These are phyloP conservation scores for Colletotrichum theobromicola DNA, from an alignment of 2,329 filamentous ascomycete genomes.

Conservation along the genomic window DNA sequence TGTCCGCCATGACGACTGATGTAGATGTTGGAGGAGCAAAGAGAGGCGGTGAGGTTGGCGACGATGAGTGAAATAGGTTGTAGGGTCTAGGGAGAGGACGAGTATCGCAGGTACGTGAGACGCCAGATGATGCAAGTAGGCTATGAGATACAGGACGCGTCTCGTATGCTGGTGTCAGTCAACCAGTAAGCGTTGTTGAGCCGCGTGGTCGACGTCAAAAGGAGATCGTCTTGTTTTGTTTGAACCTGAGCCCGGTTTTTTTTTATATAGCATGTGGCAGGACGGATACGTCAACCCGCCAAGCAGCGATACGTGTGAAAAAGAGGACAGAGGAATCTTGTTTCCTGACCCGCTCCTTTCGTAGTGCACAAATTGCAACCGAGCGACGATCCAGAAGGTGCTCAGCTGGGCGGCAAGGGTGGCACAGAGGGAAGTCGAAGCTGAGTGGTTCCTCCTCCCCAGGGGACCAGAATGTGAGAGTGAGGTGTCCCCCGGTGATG, in stretches of 20 bases:
- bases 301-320: background rate
- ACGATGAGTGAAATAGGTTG: background rate
- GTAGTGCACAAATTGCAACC: background rate
- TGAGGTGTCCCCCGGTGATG: background rate
- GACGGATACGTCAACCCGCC: constrained; percentile 8
- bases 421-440: background rate
- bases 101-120: background rate
- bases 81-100: background rate
- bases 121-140: constrained; percentile 3
- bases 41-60: background rate
- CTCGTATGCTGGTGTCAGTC: background rate
- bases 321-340: background rate
- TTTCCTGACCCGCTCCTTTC: background rate
- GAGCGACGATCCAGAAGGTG: background rate
- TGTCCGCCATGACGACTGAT: constrained; percentile 4
- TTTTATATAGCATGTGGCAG: background rate
- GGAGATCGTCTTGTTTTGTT: background rate
- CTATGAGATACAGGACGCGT: background rate
- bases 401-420: background rate
- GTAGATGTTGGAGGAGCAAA: background rate
- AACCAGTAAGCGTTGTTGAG: background rate
- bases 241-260: background rate
- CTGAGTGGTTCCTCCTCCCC: background rate
- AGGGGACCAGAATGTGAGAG: background rate
- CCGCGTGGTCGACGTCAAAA: background rate